Percentiles rank a stretch among this genome's conserved stretches.
phyloP scores from a whole-genome alignment of 2,329 filamentous ascomycete genomes.

The Hirsutella thompsonii region DNA sequence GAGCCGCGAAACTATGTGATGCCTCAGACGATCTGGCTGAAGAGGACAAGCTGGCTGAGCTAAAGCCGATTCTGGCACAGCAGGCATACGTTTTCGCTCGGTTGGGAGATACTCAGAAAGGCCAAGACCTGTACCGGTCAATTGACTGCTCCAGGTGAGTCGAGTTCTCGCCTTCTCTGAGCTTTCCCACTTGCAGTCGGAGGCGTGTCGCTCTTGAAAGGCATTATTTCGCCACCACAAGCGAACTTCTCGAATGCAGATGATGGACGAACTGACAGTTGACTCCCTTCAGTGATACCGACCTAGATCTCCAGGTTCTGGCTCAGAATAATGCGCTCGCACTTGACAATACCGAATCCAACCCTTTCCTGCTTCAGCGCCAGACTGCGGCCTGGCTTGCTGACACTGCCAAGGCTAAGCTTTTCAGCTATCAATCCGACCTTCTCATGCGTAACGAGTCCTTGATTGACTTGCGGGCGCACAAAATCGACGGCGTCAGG shows the following conservation, averaged over 20 bases:
- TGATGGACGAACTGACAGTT: neutral
- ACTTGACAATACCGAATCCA: constrained; percentile 29
- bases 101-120: constrained; percentile 53
- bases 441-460: constrained; percentile 47
- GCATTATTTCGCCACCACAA: neutral
- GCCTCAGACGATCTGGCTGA: constrained; percentile 59
- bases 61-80: constrained; percentile 65
- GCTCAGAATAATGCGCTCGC: constrained; percentile 49
- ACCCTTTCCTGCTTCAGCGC: constrained; percentile 57
- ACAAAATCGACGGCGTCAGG: constrained; percentile 53
- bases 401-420: constrained; percentile 43
- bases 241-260: neutral
- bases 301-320: constrained; percentile 52
- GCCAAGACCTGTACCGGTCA: constrained; percentile 46
- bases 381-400: constrained; percentile 41
- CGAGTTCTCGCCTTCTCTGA: neutral
- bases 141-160: constrained; percentile 50
- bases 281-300: constrained; percentile 39
- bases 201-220: no score
- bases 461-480: constrained; percentile 49
- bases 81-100: constrained; percentile 59
- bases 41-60: constrained; percentile 61
- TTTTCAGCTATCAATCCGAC: constrained; percentile 57
- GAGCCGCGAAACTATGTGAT: constrained; percentile 59
- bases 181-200: no score